Evolutionary conservation across 805 yeast genomes (phyloP).

Genomic region (Blastobotrys americana): DNA sequence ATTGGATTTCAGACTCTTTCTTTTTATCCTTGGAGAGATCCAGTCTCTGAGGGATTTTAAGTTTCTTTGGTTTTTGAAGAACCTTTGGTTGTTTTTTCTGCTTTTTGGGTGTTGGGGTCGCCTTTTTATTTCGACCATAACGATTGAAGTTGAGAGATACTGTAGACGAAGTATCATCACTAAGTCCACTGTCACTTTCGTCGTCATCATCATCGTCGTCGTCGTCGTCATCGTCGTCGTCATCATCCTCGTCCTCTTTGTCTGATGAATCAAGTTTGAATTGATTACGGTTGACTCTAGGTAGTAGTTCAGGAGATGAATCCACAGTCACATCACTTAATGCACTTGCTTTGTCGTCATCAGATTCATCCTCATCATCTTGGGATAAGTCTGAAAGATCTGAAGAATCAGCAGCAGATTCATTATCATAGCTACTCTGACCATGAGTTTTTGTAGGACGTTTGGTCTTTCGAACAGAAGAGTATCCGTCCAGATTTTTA

Average conservation of each 20-base stretch:
- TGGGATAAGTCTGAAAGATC: neutral
- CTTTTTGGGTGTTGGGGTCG: constrained; percentile 3
- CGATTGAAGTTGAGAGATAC: neutral
- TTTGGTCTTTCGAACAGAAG: neutral
- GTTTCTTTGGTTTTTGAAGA: constrained; percentile 1
- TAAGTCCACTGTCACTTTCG: constrained; percentile 13
- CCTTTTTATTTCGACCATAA: neutral
- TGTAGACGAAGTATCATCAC: neutral
- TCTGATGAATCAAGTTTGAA: constrained; percentile 32
- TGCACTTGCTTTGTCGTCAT: neutral
- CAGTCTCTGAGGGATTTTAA: constrained; percentile 15
- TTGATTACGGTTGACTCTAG: constrained; percentile 24
- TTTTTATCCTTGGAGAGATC: constrained; percentile 26
- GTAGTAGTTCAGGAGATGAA: constrained; percentile 5
- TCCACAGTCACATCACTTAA: constrained; percentile 4
- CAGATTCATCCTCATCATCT: neutral
- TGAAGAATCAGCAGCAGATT: neutral
- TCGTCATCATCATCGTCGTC: constrained; percentile 37
- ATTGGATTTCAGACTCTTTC: constrained; percentile 32
- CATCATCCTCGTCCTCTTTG: constrained; percentile 32
- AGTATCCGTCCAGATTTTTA: neutral
- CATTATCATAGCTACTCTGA: too few species aligned
- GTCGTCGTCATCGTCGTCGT: constrained; percentile 36
- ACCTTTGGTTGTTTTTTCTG: constrained; percentile 2
- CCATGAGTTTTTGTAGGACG: too few species aligned